Conservation (phyloP, 1,284 basidiomycete species). For the Sanghuangporus weigelae region DNA sequence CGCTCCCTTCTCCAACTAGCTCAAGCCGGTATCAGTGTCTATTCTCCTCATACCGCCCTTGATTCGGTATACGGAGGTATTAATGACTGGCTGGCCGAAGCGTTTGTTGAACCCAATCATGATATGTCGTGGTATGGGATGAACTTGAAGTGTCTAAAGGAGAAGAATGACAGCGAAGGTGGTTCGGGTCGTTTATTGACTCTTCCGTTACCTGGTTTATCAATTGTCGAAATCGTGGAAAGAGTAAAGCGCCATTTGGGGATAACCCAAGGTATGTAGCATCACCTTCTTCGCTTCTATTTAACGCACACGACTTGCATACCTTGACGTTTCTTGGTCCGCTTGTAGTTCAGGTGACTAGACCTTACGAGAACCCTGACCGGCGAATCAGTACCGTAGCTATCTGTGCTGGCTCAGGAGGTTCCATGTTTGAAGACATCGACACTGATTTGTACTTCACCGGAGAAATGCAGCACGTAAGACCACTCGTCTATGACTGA, state of each 20-base stretch:
- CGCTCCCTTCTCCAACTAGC: conserved; percentile 74
- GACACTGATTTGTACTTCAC: conserved; percentile 83
- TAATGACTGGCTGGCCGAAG: conserved; percentile 75
- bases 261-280: conserved; percentile 54
- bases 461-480: conserved; percentile 87
- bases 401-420: conserved; percentile 84
- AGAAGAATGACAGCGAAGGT: conserved; percentile 30
- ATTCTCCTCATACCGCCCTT: conserved; percentile 83
- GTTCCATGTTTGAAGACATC: conserved; percentile 62
- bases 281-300: not conserved
- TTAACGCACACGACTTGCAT: not conserved
- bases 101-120: conserved; percentile 21
- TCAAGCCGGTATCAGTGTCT: conserved; percentile 80
- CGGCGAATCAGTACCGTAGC: conserved; percentile 52
- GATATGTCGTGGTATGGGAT: not conserved
- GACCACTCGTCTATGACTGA: conserved; percentile 23
- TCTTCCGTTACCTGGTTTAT: conserved; percentile 45
- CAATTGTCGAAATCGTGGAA: conserved; percentile 53
- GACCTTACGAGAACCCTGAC: conserved; percentile 32
- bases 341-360: conserved; percentile 70
- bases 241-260: conserved; percentile 68
- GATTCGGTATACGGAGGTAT: conserved; percentile 82
- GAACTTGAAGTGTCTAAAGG: conserved; percentile 17
- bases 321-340: not conserved
- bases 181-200: conserved; percentile 68